Evolutionary conservation across 164 flowering plant genomes (phyloP).

Genomic region (Buxus sempervirens): DNA sequence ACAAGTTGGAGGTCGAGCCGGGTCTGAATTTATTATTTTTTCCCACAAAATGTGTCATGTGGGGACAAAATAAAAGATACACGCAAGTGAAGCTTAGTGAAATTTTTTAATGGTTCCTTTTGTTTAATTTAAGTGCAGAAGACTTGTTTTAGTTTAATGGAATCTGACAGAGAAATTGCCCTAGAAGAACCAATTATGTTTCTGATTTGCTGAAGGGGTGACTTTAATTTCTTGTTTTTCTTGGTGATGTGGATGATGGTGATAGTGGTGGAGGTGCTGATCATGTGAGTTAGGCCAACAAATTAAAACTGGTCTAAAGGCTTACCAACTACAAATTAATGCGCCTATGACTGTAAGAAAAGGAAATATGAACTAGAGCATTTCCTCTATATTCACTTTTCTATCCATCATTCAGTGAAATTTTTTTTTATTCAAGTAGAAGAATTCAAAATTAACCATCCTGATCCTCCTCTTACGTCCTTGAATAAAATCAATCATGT

Average conservation of each 20-base stretch:
- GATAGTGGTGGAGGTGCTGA: conserved; percentile 5
- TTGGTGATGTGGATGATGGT: conserved; percentile 1
- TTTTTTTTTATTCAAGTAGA: background rate
- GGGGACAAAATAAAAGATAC: background rate
- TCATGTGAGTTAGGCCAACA: conserved; percentile 13
- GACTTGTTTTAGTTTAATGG: too few species aligned
- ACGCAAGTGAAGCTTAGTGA: background rate
- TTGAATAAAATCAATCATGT: background rate
- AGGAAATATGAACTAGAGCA: too few species aligned
- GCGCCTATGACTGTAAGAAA: background rate
- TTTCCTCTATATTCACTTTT: background rate
- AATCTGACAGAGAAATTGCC: too few species aligned
- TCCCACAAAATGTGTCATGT: background rate
- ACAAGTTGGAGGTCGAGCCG: conserved; percentile 19
- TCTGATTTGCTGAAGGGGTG: too few species aligned
- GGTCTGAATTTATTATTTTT: conserved; percentile 3
- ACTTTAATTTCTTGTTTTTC: background rate
- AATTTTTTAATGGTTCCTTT: background rate
- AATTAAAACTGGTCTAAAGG: conserved; percentile 19
- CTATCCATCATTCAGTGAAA: background rate
- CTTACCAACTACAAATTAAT: conserved; percentile 18
- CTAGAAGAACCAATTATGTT: too few species aligned
- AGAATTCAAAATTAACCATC: background rate
- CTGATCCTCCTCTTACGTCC: conserved; percentile 2
- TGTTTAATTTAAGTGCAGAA: background rate